These are phyloP conservation scores for Blastobotrys capitulatus DNA, from an alignment of 1,139 yeast genomes.

Conservation along the genomic window DNA sequence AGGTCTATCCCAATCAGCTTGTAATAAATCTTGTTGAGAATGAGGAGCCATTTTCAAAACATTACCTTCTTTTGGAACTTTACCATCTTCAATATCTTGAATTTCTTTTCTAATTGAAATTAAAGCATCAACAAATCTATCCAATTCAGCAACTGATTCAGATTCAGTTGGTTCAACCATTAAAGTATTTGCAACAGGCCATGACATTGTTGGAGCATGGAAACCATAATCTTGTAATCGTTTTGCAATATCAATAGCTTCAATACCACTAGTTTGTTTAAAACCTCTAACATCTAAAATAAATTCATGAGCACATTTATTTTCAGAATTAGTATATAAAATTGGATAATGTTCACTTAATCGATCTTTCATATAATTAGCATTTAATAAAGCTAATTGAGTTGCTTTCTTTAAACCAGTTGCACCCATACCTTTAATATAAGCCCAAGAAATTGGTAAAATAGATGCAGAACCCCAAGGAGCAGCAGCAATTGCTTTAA, in stretches of 20 bases:
- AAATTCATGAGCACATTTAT: conserved; percentile 95
- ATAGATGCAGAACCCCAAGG: conserved; percentile 96
- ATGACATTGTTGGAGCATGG: conserved; percentile 98
- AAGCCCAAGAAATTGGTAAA: conserved; percentile 88
- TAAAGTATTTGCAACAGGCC: conserved; percentile 95
- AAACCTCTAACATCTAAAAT: conserved; percentile 85
- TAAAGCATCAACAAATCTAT: conserved; percentile 84
- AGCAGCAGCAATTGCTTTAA: conserved; percentile 81
- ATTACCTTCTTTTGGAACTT: conserved; percentile 51
- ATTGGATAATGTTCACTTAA: conserved; percentile 67
- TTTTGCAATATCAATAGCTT: conserved; percentile 95
- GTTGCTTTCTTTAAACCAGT: conserved; percentile 79
- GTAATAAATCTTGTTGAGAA: conserved; percentile 69
- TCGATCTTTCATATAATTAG: conserved; percentile 87
- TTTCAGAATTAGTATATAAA: conserved; percentile 62
- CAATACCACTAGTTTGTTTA: conserved; percentile 67
- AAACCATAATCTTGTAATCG: conserved; percentile 96
- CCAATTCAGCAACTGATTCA: conserved; percentile 81
- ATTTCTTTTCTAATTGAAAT: conserved; percentile 80
- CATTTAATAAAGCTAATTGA: conserved; percentile 84
- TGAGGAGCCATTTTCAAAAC: conserved; percentile 92
- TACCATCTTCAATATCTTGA: conserved; percentile 63
- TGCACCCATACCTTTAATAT: conserved; percentile 90
- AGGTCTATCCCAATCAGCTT: conserved; percentile 77
- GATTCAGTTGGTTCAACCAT: conserved; percentile 99